These are phyloP conservation scores for Brasilioporus rufonigricans DNA, from an alignment of 768 basidiomycete species.

Conservation along the genomic window DNA sequence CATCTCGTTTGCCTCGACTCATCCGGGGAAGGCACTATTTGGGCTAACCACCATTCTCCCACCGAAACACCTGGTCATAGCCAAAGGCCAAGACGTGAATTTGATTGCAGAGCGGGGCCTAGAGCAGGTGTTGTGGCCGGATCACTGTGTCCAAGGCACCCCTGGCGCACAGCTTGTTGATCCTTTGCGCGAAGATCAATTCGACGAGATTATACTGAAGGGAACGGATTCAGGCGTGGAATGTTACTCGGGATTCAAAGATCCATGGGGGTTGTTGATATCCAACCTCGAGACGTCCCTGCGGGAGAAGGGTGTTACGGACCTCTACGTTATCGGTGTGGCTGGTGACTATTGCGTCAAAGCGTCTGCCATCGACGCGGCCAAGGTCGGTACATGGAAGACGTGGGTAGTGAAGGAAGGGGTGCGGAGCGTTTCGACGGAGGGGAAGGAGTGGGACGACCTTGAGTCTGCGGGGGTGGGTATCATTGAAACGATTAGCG, in stretches of 20 bases:
- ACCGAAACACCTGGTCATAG: conserved; percentile 33
- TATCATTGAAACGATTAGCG: conserved; percentile 28
- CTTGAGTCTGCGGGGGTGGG: conserved; percentile 36
- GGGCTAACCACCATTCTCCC: conserved; percentile 38
- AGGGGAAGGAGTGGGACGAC: conserved; percentile 37
- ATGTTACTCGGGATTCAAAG: conserved; percentile 78
- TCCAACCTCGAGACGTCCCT: conserved; percentile 49
- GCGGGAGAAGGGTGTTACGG: conserved; percentile 43
- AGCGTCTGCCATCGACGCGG: conserved; percentile 52
- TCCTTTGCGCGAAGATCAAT: conserved; percentile 41
- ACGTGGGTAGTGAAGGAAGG: conserved; percentile 51
- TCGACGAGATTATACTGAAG: conserved; percentile 49
- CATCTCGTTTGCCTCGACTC: conserved; percentile 64
- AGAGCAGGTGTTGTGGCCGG: conserved; percentile 73
- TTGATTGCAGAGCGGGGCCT: conserved; percentile 25
- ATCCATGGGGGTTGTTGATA: conserved; percentile 47
- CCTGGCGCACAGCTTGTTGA: conserved; percentile 61
- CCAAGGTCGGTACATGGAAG: conserved; percentile 43
- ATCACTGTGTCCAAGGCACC: conserved; percentile 67
- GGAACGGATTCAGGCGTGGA: conserved; percentile 62
- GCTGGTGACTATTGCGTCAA: conserved; percentile 82
- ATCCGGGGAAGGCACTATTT: conserved; percentile 39
- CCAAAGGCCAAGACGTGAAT: conserved; percentile 18
- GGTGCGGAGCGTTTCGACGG: conserved; percentile 40
- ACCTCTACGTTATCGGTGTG: conserved; percentile 63